Evolutionary conservation across 2,329 filamentous ascomycete species (phyloP), one percentile per base, ranked within the genome.

Genomic region (Colletotrichum sp.): DNA sequence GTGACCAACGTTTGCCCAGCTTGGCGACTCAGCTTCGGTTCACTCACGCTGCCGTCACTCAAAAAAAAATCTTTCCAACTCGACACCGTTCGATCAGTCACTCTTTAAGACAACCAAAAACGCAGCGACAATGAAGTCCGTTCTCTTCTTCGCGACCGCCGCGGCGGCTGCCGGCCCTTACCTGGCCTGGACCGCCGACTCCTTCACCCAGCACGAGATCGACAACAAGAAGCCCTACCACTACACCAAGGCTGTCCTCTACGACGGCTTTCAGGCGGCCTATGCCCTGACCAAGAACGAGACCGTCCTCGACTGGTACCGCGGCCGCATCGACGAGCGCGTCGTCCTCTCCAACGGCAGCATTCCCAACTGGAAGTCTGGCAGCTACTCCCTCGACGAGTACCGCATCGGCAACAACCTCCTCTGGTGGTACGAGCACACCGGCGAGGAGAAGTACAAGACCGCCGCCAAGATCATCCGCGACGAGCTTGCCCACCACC

Each of bases 321-420:
- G 86, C 8, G 81, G 81, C 5, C 86, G 88, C 68, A 85, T 91
- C 49, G 74, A 76, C 66, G 88, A 89, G 63, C 83, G 83, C 1
- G 83, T 91, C 21, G 86, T 92, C 6, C 79, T 83, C 3, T 78
- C 83, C 32, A 81, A 90, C 62, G 90, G 90, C 13, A 87, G 85
- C 12, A 83, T 90, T 70, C 81, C 52, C 12, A 76, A 74, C 26
- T 76, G 74, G 74, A 55, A 26, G 26, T 24, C 74, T 13, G 62
- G 49, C 6, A 86, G 85, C 80, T 88, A 90, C 82, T 89, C 88
- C 4, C 84, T 90, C 4, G 88, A 90, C 77, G 87, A 91, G 76
- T 87, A 91, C 76, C 88, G 90, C 18, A 85, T 91, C 44, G 90
- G 89, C 16, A 87, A 89, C 78, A 89, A 89, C 79, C 82, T 90